Conservation (phyloP, 805 yeast genomes). For the Metschnikowia shivogae region DNA sequence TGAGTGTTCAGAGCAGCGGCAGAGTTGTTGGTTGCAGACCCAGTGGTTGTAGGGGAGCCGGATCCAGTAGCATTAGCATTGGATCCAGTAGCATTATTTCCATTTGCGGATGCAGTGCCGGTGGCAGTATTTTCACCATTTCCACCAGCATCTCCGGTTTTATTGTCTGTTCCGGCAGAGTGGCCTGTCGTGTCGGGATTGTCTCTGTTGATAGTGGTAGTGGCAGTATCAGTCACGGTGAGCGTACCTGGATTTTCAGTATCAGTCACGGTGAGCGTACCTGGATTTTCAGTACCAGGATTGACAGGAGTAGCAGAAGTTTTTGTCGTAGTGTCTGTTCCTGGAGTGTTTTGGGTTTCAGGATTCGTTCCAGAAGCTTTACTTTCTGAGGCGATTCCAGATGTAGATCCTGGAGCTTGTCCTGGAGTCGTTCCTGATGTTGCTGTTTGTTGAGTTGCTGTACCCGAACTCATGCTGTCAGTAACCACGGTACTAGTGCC, state of each 20-base stretch:
- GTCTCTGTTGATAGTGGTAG: neutral
- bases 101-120: neutral
- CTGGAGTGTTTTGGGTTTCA: neutral
- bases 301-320: neutral
- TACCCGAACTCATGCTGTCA: neutral
- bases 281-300: neutral
- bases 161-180: no score
- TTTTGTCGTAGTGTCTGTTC: neutral
- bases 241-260: neutral
- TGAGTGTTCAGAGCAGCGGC: neutral
- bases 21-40: neutral
- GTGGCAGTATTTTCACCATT: no score
- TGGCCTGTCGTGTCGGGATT: no score
- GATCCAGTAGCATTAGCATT: neutral
- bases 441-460: neutral
- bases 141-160: no score
- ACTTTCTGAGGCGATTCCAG: neutral
- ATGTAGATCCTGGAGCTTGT: neutral
- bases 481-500: neutral
- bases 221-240: neutral
- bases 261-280: neutral
- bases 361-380: neutral
- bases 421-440: neutral
- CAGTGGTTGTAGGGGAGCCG: neutral
- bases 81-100: neutral